These are phyloP conservation scores for Ceratocystis colombiana DNA, from an alignment of 2,329 filamentous ascomycete genomes.

Conservation along the genomic window DNA sequence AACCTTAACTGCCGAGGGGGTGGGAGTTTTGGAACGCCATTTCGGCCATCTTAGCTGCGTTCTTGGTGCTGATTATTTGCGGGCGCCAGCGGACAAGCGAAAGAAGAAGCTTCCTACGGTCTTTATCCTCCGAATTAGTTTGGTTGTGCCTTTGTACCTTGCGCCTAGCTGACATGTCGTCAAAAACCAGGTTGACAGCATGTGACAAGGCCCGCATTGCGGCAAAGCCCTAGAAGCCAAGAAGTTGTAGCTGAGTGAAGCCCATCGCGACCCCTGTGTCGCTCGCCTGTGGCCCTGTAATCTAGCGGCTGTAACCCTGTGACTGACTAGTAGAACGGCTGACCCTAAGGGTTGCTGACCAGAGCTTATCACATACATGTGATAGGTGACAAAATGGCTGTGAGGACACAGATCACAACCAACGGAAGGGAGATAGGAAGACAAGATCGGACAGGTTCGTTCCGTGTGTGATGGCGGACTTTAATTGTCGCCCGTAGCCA, in stretches of 20 bases:
- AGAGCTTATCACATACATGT: not conserved
- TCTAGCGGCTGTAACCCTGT: not conserved
- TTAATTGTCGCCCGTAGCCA: no score
- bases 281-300: not conserved
- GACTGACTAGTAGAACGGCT: not conserved
- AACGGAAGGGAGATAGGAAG: no score
- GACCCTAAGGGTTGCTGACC: not conserved
- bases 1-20: conserved; percentile 5
- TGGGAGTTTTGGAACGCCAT: not conserved
- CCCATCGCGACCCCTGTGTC: not conserved
- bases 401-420: not conserved
- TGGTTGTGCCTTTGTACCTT: not conserved
- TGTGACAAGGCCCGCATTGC: not conserved
- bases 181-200: not conserved
- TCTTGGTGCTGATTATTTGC: conserved; percentile 9
- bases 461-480: not conserved
- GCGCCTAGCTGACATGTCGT: conserved; percentile 8
- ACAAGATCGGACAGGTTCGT: no score
- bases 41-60: not conserved
- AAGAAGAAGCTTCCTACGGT: not conserved
- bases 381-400: not conserved
- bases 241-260: not conserved
- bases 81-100: not conserved
- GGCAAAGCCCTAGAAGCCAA: not conserved
- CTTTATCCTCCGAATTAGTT: not conserved